Evolutionary conservation across 768 basidiomycete genomes (phyloP).

Genomic region (Boletus bicolor): DNA sequence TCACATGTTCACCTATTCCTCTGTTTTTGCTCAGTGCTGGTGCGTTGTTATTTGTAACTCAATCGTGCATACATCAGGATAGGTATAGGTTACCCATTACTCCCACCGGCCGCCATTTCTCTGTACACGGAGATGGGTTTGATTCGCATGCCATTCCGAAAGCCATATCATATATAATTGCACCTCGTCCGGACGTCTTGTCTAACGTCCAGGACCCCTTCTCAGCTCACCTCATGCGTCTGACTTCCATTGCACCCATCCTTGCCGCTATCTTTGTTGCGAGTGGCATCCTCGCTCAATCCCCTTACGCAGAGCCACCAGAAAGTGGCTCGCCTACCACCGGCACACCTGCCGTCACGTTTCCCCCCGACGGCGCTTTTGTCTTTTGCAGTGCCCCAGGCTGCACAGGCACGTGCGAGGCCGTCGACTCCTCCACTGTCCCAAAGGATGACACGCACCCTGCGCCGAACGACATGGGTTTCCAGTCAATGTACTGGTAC

Average conservation of each 20-base stretch:
- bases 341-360: not conserved
- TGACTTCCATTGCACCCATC: not conserved
- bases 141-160: not conserved
- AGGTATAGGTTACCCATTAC: not conserved
- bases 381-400: not conserved
- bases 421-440: not conserved
- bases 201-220: not conserved
- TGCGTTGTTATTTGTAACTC: not conserved
- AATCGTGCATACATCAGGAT: not conserved
- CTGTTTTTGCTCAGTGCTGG: not conserved
- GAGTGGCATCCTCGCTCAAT: not conserved
- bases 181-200: not conserved
- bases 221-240: not conserved
- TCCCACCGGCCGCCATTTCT: not conserved
- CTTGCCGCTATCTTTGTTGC: not conserved
- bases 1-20: not conserved
- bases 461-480: not conserved
- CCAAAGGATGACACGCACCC: not conserved
- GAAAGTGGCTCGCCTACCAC: not conserved
- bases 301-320: not conserved
- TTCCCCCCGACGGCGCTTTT: not conserved
- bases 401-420: conserved; percentile 1
- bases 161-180: not conserved
- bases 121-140: not conserved
- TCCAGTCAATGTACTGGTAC: conserved; percentile 1